Evolutionary conservation across 2,329 filamentous ascomycete species (phyloP).

Genomic region (Xylariales sp.): DNA sequence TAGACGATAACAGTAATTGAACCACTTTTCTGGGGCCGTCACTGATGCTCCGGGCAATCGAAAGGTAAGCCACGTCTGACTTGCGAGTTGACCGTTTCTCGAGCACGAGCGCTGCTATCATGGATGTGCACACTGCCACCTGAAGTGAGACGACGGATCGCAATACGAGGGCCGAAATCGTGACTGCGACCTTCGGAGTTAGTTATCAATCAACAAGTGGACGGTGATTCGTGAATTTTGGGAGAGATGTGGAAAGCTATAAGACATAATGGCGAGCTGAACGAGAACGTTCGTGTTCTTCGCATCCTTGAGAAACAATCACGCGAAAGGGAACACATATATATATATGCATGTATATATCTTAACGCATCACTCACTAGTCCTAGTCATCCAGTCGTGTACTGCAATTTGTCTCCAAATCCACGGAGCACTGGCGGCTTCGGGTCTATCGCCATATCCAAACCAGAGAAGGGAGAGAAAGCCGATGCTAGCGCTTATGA

Average conservation of each 20-base stretch:
- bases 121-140: conserved; percentile 28
- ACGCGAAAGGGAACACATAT: no score
- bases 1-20: conserved; percentile 20
- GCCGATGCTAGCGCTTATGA: not conserved
- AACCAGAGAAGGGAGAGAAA: conserved; percentile 30
- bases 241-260: no score
- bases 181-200: conserved; percentile 4
- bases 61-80: conserved; percentile 31
- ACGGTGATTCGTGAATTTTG: not conserved
- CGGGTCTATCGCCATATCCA: conserved; percentile 18
- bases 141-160: conserved; percentile 23
- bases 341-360: no score
- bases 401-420: conserved; percentile 22
- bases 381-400: conserved; percentile 21
- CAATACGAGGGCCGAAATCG: conserved; percentile 15
- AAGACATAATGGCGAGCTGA: no score
- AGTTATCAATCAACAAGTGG: not conserved
- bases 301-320: not conserved
- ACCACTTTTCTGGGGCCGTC: conserved; percentile 32
- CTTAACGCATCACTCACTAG: not conserved
- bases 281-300: no score
- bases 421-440: conserved; percentile 5
- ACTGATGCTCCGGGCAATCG: conserved; percentile 30
- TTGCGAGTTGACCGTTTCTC: conserved; percentile 28
- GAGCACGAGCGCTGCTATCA: conserved; percentile 32